These are phyloP conservation scores for Xylariaceae sp. DNA, from an alignment of 2,329 filamentous ascomycete species.

Conservation along the genomic window DNA sequence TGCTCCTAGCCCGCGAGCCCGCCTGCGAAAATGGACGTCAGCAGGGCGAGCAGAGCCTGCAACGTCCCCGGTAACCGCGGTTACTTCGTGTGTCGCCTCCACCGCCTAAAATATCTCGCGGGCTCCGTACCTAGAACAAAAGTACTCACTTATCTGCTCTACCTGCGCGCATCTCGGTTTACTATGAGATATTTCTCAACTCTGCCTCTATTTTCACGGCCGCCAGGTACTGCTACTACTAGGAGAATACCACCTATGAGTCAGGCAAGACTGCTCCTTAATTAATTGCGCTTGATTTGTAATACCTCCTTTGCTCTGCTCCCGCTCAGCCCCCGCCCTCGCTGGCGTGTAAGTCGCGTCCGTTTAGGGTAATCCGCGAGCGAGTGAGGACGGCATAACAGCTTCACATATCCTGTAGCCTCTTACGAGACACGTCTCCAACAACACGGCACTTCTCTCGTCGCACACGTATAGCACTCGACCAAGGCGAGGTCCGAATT, in stretches of 20 bases:
- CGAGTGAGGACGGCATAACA: constrained; percentile 5
- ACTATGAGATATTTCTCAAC: not conserved
- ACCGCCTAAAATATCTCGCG: not conserved
- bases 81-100: not conserved
- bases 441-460: not conserved
- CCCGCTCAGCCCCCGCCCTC: not conserved
- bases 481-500: not conserved
- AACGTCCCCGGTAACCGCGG: no score
- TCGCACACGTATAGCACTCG: not conserved
- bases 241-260: not conserved
- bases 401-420: not conserved
- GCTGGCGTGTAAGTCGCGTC: constrained; percentile 1
- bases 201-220: not conserved
- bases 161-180: not conserved
- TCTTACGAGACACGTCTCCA: not conserved
- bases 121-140: not conserved
- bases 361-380: constrained; percentile 13
- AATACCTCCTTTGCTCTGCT: not conserved
- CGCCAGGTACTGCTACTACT: not conserved
- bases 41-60: no score
- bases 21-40: no score
- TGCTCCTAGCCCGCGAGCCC: no score
- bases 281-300: not conserved
- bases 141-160: not conserved
- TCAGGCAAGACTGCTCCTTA: not conserved